Conservation (phyloP, 169 alveolate species). For the Plasmodium inui region DNA sequence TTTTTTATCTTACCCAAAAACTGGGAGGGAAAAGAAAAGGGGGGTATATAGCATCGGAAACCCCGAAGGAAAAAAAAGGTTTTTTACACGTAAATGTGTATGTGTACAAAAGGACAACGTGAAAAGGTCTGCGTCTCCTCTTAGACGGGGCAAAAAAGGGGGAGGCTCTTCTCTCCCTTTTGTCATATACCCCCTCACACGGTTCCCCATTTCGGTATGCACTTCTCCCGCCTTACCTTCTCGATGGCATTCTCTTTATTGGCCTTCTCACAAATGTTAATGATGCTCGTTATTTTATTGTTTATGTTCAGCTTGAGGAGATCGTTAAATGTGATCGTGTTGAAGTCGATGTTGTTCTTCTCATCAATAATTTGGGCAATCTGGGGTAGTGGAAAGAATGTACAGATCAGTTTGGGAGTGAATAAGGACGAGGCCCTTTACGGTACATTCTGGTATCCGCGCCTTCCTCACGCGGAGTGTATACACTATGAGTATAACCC, state of each 20-base stretch:
- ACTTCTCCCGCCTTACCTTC: constrained; percentile 15
- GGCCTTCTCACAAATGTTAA: constrained; percentile 74
- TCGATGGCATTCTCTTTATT: constrained; percentile 70
- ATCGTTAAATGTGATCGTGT: constrained; percentile 68
- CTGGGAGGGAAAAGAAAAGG: not conserved
- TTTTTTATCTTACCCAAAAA: constrained; percentile 57
- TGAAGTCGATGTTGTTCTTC: constrained; percentile 58
- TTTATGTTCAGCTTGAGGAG: constrained; percentile 49
- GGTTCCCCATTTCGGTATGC: not conserved
- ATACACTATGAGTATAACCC: too few relatives aligned
- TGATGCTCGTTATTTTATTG: constrained; percentile 64
- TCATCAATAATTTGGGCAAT: constrained; percentile 65
- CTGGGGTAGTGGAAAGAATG: not conserved
- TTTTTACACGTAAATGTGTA: not conserved
- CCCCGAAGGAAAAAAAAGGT: not conserved
- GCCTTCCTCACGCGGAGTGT: not conserved
- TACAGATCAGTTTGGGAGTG: not conserved
- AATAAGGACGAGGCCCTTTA: not conserved
- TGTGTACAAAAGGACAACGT: not conserved
- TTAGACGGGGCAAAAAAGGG: not conserved
- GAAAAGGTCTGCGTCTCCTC: not conserved
- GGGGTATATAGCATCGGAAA: not conserved
- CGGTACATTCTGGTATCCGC: not conserved
- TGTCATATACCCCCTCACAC: not conserved
- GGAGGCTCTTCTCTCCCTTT: not conserved